phyloP scores from a whole-genome alignment of 495 filamentous ascomycete genomes.

The Penicillium diatomitis region DNA sequence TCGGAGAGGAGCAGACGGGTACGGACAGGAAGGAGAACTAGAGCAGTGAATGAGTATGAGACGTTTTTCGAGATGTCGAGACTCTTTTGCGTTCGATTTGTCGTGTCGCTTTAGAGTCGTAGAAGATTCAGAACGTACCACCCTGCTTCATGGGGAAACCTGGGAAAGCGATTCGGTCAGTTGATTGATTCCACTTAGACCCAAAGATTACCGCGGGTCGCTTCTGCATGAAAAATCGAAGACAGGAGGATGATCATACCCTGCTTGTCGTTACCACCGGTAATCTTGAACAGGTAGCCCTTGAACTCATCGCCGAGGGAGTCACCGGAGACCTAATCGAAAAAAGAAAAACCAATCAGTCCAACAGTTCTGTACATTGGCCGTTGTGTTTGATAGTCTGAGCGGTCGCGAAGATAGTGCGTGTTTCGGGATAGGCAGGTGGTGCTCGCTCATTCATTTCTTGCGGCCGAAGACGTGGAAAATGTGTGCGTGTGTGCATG shows the following conservation, averaged over 20 bases:
- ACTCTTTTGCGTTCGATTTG: slow-evolving; percentile 5
- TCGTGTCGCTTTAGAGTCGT: slow-evolving; percentile 5
- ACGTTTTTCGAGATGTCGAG: background rate
- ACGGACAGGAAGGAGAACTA: slow-evolving; percentile 84
- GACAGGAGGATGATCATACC: slow-evolving; percentile 30
- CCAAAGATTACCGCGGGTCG: no score
- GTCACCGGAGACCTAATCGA: slow-evolving; percentile 57
- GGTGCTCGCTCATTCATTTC: no score
- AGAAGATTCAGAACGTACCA: slow-evolving; percentile 37
- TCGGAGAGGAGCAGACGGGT: slow-evolving; percentile 88
- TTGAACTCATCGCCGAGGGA: slow-evolving; percentile 96
- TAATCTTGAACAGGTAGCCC: slow-evolving; percentile 86
- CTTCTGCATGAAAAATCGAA: background rate
- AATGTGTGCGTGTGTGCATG: slow-evolving; percentile 6
- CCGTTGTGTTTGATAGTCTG: slow-evolving; percentile 1
- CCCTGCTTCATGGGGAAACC: slow-evolving; percentile 99
- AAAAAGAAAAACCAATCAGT: slow-evolving; percentile 32
- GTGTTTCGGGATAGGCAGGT: slow-evolving; percentile 3
- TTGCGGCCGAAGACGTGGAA: background rate
- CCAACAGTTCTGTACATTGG: slow-evolving; percentile 14
- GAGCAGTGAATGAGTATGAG: slow-evolving; percentile 21
- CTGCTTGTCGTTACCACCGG: slow-evolving; percentile 99
- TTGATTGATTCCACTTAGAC: slow-evolving; percentile 4
- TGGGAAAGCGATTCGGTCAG: slow-evolving; percentile 21
- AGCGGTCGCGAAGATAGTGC: background rate